phyloP scores from a whole-genome alignment of 2,329 filamentous ascomycete genomes.

The Fusarium clavum region DNA sequence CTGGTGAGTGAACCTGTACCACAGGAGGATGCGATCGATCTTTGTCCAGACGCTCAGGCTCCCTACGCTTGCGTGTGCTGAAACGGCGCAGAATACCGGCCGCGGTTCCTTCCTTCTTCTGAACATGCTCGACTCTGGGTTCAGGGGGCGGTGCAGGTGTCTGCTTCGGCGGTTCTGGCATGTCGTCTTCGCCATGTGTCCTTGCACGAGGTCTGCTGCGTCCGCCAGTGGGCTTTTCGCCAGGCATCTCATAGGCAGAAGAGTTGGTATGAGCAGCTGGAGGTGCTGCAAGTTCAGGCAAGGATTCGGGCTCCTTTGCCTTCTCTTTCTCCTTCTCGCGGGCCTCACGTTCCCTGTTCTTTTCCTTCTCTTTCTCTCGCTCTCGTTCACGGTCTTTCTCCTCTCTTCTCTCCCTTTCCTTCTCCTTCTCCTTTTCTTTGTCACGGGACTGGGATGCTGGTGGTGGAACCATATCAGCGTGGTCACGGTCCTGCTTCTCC shows the following conservation, averaged over 20 bases:
- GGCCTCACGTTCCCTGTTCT: conserved; percentile 32
- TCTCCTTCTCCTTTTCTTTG: conserved; percentile 49
- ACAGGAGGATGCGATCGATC: conserved; percentile 77
- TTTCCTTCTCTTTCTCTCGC: conserved; percentile 42
- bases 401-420: conserved; percentile 46
- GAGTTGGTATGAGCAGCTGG: conserved; percentile 91
- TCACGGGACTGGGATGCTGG: conserved; percentile 58
- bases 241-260: conserved; percentile 85
- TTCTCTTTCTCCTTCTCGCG: conserved; percentile 47
- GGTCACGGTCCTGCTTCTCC: conserved; percentile 90
- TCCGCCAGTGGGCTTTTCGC: conserved; percentile 87
- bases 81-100: conserved; percentile 87
- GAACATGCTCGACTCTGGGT: conserved; percentile 68
- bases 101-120: conserved; percentile 88
- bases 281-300: conserved; percentile 83
- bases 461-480: conserved; percentile 54
- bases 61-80: conserved; percentile 84
- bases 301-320: conserved; percentile 57
- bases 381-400: conserved; percentile 45
- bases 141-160: conserved; percentile 57
- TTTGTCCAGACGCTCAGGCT: conserved; percentile 70
- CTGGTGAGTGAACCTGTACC: conserved; percentile 82
- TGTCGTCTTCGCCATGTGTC: conserved; percentile 95
- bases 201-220: conserved; percentile 85
- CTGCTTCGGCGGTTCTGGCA: conserved; percentile 67